These are phyloP conservation scores for Berkeleyomyces basicola DNA, from an alignment of 2,329 filamentous ascomycete genomes.

Conservation along the genomic window DNA sequence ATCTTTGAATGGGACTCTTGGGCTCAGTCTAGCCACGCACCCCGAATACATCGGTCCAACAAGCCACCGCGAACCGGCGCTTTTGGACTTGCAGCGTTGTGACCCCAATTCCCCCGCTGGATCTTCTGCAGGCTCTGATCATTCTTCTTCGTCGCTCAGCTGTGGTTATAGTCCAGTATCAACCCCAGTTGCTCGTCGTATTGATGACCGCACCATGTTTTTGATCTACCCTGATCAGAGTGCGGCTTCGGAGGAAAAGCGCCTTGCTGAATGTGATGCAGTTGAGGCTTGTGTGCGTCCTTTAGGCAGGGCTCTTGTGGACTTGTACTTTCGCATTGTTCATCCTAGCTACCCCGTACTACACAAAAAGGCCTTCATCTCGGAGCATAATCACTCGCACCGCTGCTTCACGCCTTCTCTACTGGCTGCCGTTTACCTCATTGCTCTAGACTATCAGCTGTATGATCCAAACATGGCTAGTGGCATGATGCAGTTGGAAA, in stretches of 20 bases:
- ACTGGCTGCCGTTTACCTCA: conserved; percentile 34
- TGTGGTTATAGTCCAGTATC: conserved; percentile 9
- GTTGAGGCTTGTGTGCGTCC: conserved; percentile 33
- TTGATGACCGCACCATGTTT: conserved; percentile 23
- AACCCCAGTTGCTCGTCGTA: conserved; percentile 19
- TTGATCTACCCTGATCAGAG: conserved; percentile 23
- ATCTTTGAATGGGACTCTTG: conserved; percentile 29
- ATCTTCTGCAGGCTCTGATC: conserved; percentile 1
- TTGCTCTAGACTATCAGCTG: conserved; percentile 34
- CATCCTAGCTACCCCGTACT: conserved; percentile 36
- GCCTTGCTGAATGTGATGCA: conserved; percentile 26
- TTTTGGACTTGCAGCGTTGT: conserved; percentile 40
- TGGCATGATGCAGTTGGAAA: conserved; percentile 18
- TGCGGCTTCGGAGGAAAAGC: conserved; percentile 25
- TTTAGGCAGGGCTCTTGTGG: conserved; percentile 39
- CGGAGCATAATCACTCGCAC: conserved; percentile 34
- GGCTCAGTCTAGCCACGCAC: conserved; percentile 40
- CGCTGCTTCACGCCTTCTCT: conserved; percentile 34
- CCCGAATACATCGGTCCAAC: conserved; percentile 44
- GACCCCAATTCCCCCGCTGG: conserved; percentile 21
- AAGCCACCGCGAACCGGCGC: conserved; percentile 39
- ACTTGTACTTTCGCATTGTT: conserved; percentile 40
- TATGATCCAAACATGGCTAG: conserved; percentile 29
- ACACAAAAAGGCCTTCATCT: conserved; percentile 35
- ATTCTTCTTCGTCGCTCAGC: conserved; percentile 1